Conservation (phyloP, 2,329 filamentous ascomycete genomes). For the Periconia digitata region DNA sequence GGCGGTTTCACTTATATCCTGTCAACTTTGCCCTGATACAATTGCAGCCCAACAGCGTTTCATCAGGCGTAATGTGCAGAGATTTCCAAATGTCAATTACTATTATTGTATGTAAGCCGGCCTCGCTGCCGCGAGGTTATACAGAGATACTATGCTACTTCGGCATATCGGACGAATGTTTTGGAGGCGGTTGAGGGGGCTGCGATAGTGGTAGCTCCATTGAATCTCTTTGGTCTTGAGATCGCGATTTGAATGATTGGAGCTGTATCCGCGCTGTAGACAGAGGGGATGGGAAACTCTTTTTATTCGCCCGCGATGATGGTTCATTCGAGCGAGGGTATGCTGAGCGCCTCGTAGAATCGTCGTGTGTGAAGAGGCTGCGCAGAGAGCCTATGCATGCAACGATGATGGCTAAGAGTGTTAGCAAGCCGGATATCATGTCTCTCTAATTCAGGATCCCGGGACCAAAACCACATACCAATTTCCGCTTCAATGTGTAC, state of each 20-base stretch:
- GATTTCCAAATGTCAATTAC: too few species aligned
- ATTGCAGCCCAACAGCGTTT: too few species aligned
- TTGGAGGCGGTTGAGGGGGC: background rate
- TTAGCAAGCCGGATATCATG: background rate
- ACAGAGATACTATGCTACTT: too few species aligned
- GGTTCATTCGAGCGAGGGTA: background rate
- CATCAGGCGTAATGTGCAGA: too few species aligned
- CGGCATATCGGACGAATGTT: too few species aligned
- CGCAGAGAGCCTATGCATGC: slow-evolving; percentile 7
- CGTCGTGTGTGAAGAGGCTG: slow-evolving; percentile 7
- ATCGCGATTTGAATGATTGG: background rate
- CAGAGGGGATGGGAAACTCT: background rate
- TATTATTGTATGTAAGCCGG: too few species aligned
- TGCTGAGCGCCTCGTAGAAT: background rate
- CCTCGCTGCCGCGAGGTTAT: too few species aligned
- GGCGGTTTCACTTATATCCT: too few species aligned
- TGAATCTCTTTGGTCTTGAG: background rate
- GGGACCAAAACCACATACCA: slow-evolving; percentile 1
- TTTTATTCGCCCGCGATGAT: background rate
- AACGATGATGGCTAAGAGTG: slow-evolving; percentile 5
- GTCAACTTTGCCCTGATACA: too few species aligned
- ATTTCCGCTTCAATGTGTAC: slow-evolving; percentile 7
- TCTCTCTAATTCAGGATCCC: background rate
- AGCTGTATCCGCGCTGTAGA: background rate
- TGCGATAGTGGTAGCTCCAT: slow-evolving; percentile 1